Evolutionary conservation across 2,329 filamentous ascomycete genomes (phyloP), one percentile per base, ranked within the genome.

Genomic region (Colletotrichum tofieldiae): DNA sequence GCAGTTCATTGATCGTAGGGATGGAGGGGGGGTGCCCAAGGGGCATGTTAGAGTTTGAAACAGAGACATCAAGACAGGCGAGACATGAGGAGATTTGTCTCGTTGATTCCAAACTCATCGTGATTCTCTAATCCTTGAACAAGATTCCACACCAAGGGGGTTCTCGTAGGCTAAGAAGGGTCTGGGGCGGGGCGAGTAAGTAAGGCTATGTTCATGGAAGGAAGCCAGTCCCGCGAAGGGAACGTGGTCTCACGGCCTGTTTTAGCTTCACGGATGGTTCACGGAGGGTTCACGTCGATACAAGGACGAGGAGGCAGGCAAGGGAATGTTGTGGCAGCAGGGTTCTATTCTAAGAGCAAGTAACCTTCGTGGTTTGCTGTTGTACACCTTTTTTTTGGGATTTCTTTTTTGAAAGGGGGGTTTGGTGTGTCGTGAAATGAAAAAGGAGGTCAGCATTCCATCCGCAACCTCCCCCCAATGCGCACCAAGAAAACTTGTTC

Each of bases 271-370:
- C 35, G 2, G 20, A 14, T 12, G 60, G 49, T 16, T 62, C 35
- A 23, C 35, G 2, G 20, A 14, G 7, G 60, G 49, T 16, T 62
- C 47, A 62, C 12, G 12, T 52, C 16, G 4, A 29, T 14, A n/a
- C 11, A 14, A 62, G 14, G 35, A 37, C 20, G 8, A 23, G 9
- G 14, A n/a, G 23, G 20, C 5, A n/a, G 18, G 12, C 20, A 23
- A 39, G 29, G 32, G 52, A 58, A 35, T 41, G 12, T 39, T n/a
- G 45, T 58, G 29, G 58, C 58, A 59, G 58, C 43, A 72, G 65
- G 65, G 23, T 71, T 59, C 52, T 63, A 63, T 63, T 63, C 65
- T 68, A 59, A 59, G 58, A 43, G 35, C n/a, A 20, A n/a, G 32
- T 32, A 52, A 52, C 26, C 32, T 58, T 26, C 37, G 29, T 58